Evolutionary conservation across 164 flowering plant species (phyloP).

Genomic region (Vitis cinerea): DNA sequence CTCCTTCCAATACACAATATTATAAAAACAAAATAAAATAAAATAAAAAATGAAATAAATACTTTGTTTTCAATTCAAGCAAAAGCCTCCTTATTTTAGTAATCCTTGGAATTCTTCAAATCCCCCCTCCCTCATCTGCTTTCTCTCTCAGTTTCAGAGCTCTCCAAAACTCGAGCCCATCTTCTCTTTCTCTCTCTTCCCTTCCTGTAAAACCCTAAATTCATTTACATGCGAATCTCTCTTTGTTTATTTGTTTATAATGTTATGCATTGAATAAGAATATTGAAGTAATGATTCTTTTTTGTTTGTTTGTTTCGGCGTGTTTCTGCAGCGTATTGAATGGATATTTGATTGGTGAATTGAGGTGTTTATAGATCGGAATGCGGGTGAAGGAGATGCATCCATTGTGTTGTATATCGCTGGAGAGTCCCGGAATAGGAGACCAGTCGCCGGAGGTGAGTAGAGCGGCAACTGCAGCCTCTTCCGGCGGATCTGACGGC

Average conservation of each 20-base stretch:
- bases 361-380: constrained; percentile 4
- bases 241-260: background rate
- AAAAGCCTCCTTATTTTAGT: background rate
- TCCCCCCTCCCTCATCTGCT: constrained; percentile 1
- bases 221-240: background rate
- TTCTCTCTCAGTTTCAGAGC: constrained; percentile 38
- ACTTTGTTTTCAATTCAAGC: no score
- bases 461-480: constrained; percentile 15
- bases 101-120: background rate
- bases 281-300: background rate
- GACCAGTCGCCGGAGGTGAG: constrained; percentile 36
- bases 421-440: constrained; percentile 53
- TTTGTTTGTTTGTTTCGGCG: background rate
- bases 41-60: no score
- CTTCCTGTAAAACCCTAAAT: background rate
- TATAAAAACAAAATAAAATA: no score
- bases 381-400: constrained; percentile 89
- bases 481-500: constrained; percentile 47
- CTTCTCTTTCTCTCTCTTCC: constrained; percentile 6
- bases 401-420: constrained; percentile 79
- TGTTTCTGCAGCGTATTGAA: background rate
- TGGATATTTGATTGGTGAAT: constrained; percentile 15
- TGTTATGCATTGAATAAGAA: no score
- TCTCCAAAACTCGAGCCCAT: constrained; percentile 7
- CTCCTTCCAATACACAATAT: no score